These are phyloP conservation scores for Vitis riparia DNA, from an alignment of 164 flowering plant species.

Conservation along the genomic window DNA sequence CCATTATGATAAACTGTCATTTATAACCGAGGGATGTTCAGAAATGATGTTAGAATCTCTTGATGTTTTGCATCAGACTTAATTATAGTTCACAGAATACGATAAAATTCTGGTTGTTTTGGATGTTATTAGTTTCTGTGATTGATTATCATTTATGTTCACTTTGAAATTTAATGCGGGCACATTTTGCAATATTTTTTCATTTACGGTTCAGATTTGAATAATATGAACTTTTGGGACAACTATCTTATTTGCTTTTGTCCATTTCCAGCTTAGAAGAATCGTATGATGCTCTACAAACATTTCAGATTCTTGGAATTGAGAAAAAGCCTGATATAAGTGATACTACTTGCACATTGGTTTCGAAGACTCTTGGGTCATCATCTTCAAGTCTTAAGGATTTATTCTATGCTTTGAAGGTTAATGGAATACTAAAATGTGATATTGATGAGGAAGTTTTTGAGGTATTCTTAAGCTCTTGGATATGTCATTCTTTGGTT, in stretches of 20 bases:
- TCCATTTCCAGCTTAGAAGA: slow-evolving; percentile 65
- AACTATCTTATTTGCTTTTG: not conserved
- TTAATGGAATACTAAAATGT: slow-evolving; percentile 63
- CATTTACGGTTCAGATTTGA: too few relatives aligned
- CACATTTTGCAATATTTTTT: too few relatives aligned
- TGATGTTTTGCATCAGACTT: too few relatives aligned
- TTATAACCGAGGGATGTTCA: too few relatives aligned
- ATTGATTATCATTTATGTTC: too few relatives aligned
- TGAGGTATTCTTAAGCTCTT: slow-evolving; percentile 46
- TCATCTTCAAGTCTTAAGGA: slow-evolving; percentile 59
- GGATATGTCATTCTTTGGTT: not conserved
- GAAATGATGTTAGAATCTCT: too few relatives aligned
- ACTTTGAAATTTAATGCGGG: too few relatives aligned
- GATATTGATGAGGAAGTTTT: slow-evolving; percentile 39
- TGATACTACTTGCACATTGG: slow-evolving; percentile 44
- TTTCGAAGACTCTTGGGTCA: slow-evolving; percentile 46
- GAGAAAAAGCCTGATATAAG: slow-evolving; percentile 42
- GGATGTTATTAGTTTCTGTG: too few relatives aligned
- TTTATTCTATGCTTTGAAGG: slow-evolving; percentile 62
- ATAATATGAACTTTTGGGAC: not conserved
- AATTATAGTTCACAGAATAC: too few relatives aligned
- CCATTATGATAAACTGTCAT: too few relatives aligned
- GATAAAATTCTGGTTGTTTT: too few relatives aligned
- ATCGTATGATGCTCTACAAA: slow-evolving; percentile 73
- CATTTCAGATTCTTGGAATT: slow-evolving; percentile 77